Percentiles rank a stretch among this genome's conserved stretches.
Evolutionary conservation across 2,329 filamentous ascomycete species (phyloP).

Genomic region (Pseudovirgaria hyperparasitica): DNA sequence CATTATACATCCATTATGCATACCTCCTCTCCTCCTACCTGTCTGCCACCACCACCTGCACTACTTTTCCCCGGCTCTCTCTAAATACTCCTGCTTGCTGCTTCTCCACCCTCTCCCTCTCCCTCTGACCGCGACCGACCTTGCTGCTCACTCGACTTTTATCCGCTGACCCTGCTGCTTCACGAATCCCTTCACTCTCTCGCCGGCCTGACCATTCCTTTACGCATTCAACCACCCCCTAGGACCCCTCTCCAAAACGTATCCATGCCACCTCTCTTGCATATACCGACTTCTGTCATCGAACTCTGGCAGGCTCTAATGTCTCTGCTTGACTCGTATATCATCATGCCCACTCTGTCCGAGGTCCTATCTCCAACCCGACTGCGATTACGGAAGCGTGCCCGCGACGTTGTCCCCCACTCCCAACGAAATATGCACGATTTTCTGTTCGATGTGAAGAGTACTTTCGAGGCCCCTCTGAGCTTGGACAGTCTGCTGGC

Average conservation of each 20-base stretch:
- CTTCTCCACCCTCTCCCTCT: constrained; percentile 2
- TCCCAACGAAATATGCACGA: constrained; percentile 36
- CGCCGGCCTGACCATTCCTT: too few species aligned
- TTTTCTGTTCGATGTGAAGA: constrained; percentile 30
- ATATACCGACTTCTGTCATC: constrained; percentile 23
- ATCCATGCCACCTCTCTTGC: too few species aligned
- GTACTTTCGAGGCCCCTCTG: constrained; percentile 31
- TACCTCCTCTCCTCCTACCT: too few species aligned
- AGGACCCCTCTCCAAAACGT: too few species aligned
- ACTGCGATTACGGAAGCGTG: constrained; percentile 18
- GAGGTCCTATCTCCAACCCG: constrained; percentile 23
- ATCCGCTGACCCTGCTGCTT: constrained; percentile 12
- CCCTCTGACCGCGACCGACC: constrained; percentile 14
- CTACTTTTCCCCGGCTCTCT: too few species aligned
- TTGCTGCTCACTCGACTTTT: constrained; percentile 8
- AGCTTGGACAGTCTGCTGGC: constrained; percentile 26
- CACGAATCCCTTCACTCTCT: not conserved
- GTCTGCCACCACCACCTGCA: too few species aligned
- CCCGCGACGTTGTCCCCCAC: constrained; percentile 24
- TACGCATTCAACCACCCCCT: too few species aligned
- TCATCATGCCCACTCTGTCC: constrained; percentile 27
- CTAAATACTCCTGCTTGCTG: constrained; percentile 1
- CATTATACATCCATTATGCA: too few species aligned
- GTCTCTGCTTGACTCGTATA: constrained; percentile 23
- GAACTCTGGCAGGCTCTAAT: constrained; percentile 27